A percentile compares a stretch with the other conserved stretches of the same genome.
Evolutionary conservation across 2,329 filamentous ascomycete species (phyloP).

Genomic region (Neopestalotiopsis clavispora): DNA sequence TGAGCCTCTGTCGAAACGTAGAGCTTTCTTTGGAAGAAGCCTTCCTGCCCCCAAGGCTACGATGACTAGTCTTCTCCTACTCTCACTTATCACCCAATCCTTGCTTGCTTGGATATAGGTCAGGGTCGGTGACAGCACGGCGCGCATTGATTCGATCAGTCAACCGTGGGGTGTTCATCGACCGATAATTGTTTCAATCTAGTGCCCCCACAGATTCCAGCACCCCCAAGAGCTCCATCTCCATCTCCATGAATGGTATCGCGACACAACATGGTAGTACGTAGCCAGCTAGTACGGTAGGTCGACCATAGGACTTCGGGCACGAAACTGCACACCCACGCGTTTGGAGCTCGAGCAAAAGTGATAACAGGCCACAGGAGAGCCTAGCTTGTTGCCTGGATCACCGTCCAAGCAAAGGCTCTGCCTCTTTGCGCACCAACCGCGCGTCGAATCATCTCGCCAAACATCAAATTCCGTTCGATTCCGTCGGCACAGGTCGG

Average conservation of each 20-base stretch:
- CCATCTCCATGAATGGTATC: not conserved
- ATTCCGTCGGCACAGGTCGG: slow-evolving; percentile 5
- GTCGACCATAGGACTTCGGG: not conserved
- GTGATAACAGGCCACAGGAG: not conserved
- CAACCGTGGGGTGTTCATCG: slow-evolving; percentile 10
- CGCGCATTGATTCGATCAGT: not conserved
- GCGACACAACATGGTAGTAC: not conserved
- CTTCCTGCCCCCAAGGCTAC: too few relatives aligned
- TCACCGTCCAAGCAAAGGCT: not conserved
- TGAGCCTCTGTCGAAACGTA: not conserved
- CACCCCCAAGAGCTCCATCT: not conserved
- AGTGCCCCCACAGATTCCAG: not conserved
- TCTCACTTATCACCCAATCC: not conserved
- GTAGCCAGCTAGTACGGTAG: not conserved
- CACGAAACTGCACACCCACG: slow-evolving; percentile 8
- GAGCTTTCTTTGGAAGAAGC: too few relatives aligned
- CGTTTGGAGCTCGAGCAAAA: not conserved
- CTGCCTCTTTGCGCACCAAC: not conserved
- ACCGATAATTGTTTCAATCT: not conserved
- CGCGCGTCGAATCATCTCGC: slow-evolving; percentile 10
- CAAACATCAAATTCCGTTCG: not conserved
- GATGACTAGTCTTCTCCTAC: not conserved
- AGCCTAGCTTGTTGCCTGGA: not conserved
- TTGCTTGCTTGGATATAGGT: not conserved
- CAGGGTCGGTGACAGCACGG: not conserved